Conservation (phyloP, 768 basidiomycete species). For the Pleurotus sapidus region DNA sequence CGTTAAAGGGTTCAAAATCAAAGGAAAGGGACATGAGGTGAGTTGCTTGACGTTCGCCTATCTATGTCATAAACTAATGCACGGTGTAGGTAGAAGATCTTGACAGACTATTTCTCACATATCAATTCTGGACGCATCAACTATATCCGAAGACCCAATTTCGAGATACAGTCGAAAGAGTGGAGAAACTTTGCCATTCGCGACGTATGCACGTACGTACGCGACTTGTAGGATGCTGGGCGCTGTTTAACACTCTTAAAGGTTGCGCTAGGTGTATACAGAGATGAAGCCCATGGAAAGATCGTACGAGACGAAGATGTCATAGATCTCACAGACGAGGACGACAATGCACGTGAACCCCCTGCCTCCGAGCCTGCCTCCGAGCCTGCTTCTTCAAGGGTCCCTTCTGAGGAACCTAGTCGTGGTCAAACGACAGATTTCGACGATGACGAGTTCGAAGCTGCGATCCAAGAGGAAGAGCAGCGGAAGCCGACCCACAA, state of each 20-base stretch:
- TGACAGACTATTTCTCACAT: constrained; percentile 72
- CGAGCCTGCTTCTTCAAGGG: constrained; percentile 28
- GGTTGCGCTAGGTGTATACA: constrained; percentile 76
- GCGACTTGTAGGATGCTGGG: neutral
- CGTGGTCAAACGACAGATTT: constrained; percentile 19
- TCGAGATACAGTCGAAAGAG: constrained; percentile 76
- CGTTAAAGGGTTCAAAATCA: constrained; percentile 73
- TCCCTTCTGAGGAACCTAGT: constrained; percentile 28
- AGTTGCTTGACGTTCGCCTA: constrained; percentile 10
- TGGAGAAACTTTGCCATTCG: constrained; percentile 88
- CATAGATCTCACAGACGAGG: constrained; percentile 22
- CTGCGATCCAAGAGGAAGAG: constrained; percentile 45
- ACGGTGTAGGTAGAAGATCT: constrained; percentile 72
- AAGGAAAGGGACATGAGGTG: constrained; percentile 94
- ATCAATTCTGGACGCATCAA: constrained; percentile 94
- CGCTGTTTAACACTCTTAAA: constrained; percentile 21
- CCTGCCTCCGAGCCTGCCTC: constrained; percentile 14
- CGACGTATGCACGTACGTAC: constrained; percentile 77
- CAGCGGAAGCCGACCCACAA: constrained; percentile 19
- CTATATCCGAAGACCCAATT: constrained; percentile 91
- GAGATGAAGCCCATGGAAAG: constrained; percentile 56
- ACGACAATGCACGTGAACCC: constrained; percentile 19
- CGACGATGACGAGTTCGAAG: constrained; percentile 46
- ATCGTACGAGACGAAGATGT: constrained; percentile 12
- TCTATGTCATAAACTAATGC: neutral